These are phyloP conservation scores for Novymonas esmeraldas DNA, from an alignment of 208 protist genomes.

Conservation along the genomic window DNA sequence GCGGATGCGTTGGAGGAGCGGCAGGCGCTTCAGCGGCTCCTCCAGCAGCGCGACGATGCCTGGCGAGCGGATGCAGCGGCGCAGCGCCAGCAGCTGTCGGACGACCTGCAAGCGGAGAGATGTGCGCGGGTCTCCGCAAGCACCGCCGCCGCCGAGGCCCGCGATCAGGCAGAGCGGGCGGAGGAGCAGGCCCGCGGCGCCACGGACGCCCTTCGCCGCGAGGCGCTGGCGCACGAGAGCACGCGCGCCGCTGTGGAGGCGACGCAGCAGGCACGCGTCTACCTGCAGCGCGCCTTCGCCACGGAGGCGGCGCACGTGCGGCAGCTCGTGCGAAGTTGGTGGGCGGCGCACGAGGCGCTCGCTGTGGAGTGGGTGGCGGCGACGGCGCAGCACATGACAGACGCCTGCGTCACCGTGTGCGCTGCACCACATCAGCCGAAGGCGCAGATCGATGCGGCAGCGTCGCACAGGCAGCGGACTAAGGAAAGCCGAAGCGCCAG, in stretches of 20 bases:
- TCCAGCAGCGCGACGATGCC: too few species aligned
- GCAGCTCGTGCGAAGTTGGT: slow-evolving; percentile 7
- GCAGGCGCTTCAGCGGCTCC: neutral
- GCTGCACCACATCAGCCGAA: neutral
- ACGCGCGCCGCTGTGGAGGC: slow-evolving; percentile 9
- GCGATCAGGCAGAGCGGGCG: neutral
- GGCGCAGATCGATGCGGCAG: neutral
- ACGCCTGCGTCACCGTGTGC: neutral
- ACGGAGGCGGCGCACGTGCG: neutral
- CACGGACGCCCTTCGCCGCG: neutral
- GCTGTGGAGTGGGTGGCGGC: slow-evolving; percentile 12
- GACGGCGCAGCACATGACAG: neutral
- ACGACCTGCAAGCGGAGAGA: slow-evolving; percentile 6
- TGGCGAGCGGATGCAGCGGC: neutral
- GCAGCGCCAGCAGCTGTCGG: neutral
- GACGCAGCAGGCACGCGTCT: slow-evolving; percentile 2
- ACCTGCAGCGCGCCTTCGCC: neutral
- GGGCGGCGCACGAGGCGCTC: slow-evolving; percentile 11
- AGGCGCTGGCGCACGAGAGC: slow-evolving; percentile 13
- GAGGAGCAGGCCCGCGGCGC: slow-evolving; percentile 1
- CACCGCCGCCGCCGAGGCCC: neutral
- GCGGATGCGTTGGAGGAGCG: too few species aligned
- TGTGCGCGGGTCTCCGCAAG: neutral
- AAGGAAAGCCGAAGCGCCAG: too few species aligned
- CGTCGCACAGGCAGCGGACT: neutral